A percentile compares a stretch with the other conserved stretches of the same genome.
Conservation (phyloP, 148 eudicot species). For the Chenopodium suecicum region DNA sequence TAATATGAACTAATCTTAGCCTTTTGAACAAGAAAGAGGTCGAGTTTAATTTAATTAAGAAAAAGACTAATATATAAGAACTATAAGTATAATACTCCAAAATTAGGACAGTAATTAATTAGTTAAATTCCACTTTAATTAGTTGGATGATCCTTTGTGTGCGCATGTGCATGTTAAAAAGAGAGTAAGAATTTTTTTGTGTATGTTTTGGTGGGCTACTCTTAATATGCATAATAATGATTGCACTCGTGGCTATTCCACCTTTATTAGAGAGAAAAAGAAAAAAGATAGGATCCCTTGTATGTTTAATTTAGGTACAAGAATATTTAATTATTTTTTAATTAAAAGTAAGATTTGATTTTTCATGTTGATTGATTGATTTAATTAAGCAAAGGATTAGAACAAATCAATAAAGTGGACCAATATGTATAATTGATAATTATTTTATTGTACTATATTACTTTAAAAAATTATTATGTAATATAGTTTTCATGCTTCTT, state of each 20-base stretch:
- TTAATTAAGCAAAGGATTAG: conserved; percentile 26
- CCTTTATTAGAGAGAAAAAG: not conserved
- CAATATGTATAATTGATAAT: not conserved
- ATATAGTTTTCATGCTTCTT: not conserved
- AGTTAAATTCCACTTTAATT: conserved; percentile 6
- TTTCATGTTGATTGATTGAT: conserved; percentile 23
- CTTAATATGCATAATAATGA: conserved; percentile 25
- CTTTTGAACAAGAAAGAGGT: conserved; percentile 12
- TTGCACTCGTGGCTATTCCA: conserved; percentile 41
- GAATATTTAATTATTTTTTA: not conserved
- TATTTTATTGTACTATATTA: not conserved
- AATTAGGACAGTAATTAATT: not conserved
- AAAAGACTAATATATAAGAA: not conserved
- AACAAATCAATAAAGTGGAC: conserved; percentile 16
- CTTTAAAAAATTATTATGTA: not conserved
- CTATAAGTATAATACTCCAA: not conserved
- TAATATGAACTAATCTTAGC: conserved; percentile 4
- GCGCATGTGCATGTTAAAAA: conserved; percentile 37
- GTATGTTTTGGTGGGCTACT: conserved; percentile 21
- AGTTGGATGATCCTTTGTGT: conserved; percentile 27
- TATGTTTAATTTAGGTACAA: conserved; percentile 6
- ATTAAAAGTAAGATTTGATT: conserved; percentile 21
- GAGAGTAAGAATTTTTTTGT: conserved; percentile 14
- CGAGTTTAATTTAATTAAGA: not conserved
- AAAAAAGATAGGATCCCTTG: conserved; percentile 23